phyloP scores from a whole-genome alignment of 768 basidiomycete species.

The Psilocybe cyanescens region DNA sequence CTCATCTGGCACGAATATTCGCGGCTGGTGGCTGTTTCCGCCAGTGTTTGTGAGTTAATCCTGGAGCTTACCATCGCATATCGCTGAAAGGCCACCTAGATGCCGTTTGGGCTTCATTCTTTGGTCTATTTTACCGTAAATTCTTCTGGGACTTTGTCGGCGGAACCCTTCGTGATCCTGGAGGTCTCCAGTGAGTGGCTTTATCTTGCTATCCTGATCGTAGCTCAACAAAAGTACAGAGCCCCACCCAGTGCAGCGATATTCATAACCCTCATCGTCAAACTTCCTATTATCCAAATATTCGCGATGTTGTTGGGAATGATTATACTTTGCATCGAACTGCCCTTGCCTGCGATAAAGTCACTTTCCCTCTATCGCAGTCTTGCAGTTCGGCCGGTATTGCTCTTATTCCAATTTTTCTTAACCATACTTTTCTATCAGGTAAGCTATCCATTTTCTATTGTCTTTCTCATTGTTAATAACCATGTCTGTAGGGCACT shows the following conservation, averaged over 20 bases:
- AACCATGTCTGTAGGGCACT: constrained; percentile 62
- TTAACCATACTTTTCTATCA: constrained; percentile 77
- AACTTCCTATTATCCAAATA: constrained; percentile 74
- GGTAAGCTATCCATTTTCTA: constrained; percentile 39
- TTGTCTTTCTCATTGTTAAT: constrained; percentile 4
- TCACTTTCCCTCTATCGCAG: constrained; percentile 65
- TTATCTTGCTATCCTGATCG: not conserved
- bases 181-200: constrained; percentile 75
- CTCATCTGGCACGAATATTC: constrained; percentile 83
- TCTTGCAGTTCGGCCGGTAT: constrained; percentile 59
- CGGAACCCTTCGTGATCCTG: constrained; percentile 76
- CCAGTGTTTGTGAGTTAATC: constrained; percentile 68
- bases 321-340: constrained; percentile 68
- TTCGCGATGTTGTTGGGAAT: constrained; percentile 64
- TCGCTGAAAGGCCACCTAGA: constrained; percentile 44
- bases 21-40: constrained; percentile 68
- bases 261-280: constrained; percentile 79
- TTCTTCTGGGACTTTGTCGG: constrained; percentile 97
- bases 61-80: not conserved
- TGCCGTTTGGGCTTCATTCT: constrained; percentile 81
- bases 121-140: constrained; percentile 84
- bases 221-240: constrained; percentile 35
- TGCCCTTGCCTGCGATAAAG: constrained; percentile 65
- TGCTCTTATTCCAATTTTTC: constrained; percentile 67
- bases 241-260: constrained; percentile 60